Conservation (phyloP, 805 yeast species). For the Millerozyma acaciae region DNA sequence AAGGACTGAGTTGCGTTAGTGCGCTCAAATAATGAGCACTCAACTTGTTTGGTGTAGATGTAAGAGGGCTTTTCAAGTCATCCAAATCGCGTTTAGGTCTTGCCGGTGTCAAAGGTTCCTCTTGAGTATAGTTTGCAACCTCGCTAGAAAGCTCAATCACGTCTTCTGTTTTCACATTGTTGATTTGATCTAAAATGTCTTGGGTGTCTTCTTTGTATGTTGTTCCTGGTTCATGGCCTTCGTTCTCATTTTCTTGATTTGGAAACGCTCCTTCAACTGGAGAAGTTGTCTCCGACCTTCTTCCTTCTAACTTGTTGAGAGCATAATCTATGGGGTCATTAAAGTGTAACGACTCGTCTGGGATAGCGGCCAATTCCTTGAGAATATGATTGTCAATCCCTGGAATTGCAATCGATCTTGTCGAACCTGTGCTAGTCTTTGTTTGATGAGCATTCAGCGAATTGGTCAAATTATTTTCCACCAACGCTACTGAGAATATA, state of each 20-base stretch:
- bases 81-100: conserved; percentile 8
- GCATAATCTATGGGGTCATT: conserved; percentile 75
- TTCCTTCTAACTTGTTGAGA: conserved; percentile 75
- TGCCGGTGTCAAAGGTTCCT: conserved; percentile 31
- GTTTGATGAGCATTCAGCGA: conserved; percentile 9
- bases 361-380: conserved; percentile 71
- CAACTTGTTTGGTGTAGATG: neutral
- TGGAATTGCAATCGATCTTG: conserved; percentile 51
- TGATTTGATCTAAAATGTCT: conserved; percentile 36
- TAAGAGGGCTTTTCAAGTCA: neutral
- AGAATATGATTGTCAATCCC: conserved; percentile 40
- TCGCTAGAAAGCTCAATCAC: conserved; percentile 20
- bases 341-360: conserved; percentile 65
- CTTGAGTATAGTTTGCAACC: conserved; percentile 17
- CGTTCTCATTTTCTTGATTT: neutral
- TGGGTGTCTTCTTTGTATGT: conserved; percentile 22
- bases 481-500: conserved; percentile 27
- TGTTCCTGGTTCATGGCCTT: neutral
- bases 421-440: conserved; percentile 6
- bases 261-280: too few relatives aligned
- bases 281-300: conserved; percentile 8
- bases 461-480: conserved; percentile 11
- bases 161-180: conserved; percentile 38
- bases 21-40: neutral
- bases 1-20: conserved; percentile 4